These are phyloP conservation scores for Pythium apleroticum DNA, from an alignment of 352 stramenopile species.

Conservation along the genomic window DNA sequence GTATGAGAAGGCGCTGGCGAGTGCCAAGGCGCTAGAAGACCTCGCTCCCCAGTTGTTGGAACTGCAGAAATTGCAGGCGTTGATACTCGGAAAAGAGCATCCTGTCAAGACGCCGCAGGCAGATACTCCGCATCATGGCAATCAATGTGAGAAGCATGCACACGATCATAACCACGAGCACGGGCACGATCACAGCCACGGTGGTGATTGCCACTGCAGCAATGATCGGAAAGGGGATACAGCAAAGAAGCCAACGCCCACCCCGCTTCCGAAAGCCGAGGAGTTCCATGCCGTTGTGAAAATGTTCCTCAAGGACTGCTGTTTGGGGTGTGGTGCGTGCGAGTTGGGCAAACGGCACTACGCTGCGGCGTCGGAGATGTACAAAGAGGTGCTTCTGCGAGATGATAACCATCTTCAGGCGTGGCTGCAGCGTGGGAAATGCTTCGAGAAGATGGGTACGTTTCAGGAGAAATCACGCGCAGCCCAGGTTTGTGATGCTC, in stretches of 20 bases:
- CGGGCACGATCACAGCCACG: conserved; percentile 17
- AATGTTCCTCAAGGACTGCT: conserved; percentile 75
- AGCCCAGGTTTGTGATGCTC: background rate
- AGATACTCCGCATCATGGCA: conserved; percentile 2
- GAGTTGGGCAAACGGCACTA: conserved; percentile 31
- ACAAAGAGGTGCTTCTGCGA: conserved; percentile 64
- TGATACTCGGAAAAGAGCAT: background rate
- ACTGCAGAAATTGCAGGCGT: conserved; percentile 20
- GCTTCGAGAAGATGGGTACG: conserved; percentile 56
- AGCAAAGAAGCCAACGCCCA: conserved; percentile 3
- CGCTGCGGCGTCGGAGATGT: conserved; percentile 52
- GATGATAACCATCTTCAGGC: conserved; percentile 45
- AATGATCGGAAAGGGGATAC: background rate
- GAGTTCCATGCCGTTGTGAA: conserved; percentile 54
- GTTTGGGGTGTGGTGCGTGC: conserved; percentile 51
- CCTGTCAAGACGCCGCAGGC: background rate
- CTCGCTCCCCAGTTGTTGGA: conserved; percentile 41
- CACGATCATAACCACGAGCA: conserved; percentile 12
- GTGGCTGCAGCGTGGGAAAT: conserved; percentile 52
- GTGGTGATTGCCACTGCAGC: conserved; percentile 2
- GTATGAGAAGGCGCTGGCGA: conserved; percentile 40
- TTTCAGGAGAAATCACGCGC: background rate
- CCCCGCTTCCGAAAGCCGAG: conserved; percentile 38
- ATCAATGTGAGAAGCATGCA: conserved; percentile 14
- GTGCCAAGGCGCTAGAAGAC: conserved; percentile 36